phyloP scores from a whole-genome alignment of 306 rosid genomes.

The Quercus mongolica region DNA sequence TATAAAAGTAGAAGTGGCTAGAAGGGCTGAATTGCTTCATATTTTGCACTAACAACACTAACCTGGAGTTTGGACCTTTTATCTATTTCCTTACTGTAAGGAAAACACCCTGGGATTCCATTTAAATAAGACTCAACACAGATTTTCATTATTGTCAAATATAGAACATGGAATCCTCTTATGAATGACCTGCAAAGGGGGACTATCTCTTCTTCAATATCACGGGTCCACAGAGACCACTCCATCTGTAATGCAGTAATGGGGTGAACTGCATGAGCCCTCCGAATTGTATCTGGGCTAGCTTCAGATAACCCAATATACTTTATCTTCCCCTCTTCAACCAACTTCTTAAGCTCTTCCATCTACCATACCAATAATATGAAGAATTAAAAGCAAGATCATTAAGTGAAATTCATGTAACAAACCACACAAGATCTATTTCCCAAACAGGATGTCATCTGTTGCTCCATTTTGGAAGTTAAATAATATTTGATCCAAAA shows the following conservation, averaged over 20 bases:
- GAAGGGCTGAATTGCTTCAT: not conserved
- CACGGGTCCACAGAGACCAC: constrained; percentile 64
- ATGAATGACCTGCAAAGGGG: constrained; percentile 57
- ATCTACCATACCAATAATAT: constrained; percentile 24
- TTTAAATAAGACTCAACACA: not conserved
- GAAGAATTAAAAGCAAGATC: not conserved
- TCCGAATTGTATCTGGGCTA: constrained; percentile 51
- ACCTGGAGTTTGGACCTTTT: too few relatives aligned
- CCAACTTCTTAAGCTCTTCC: constrained; percentile 60
- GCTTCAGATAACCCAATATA: constrained; percentile 63
- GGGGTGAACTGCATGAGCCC: constrained; percentile 71
- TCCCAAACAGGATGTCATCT: too few relatives aligned
- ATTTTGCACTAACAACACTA: too few relatives aligned
- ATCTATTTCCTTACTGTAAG: too few relatives aligned
- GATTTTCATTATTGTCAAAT: not conserved
- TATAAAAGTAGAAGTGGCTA: too few relatives aligned
- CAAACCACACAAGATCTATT: too few relatives aligned
- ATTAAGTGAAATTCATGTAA: too few relatives aligned
- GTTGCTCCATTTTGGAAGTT: too few relatives aligned
- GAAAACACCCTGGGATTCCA: too few relatives aligned
- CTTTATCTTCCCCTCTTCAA: constrained; percentile 60
- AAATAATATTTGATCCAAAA: too few relatives aligned
- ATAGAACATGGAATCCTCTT: not conserved
- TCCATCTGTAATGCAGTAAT: constrained; percentile 78
- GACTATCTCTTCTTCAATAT: constrained; percentile 57